Conservation (phyloP, 257 asterid genomes). For the Solanum medicagineum region DNA sequence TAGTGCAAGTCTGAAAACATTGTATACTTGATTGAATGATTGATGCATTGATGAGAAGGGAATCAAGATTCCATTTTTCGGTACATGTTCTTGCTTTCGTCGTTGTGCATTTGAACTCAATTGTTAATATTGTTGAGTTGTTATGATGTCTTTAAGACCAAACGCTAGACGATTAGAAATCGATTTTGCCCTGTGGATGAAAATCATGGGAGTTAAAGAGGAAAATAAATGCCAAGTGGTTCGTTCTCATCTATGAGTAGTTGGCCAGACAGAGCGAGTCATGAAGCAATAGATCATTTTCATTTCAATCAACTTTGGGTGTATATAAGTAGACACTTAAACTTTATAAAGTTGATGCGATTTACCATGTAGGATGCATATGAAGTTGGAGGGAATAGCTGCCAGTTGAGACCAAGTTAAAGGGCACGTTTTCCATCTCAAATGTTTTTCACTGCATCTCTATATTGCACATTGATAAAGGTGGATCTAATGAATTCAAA, state of each 20-base stretch:
- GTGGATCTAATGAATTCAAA: neutral
- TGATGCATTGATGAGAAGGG: neutral
- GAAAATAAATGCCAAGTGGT: neutral
- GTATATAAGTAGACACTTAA: neutral
- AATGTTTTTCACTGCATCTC: neutral
- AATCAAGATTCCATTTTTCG: neutral
- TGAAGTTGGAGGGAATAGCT: too few relatives aligned
- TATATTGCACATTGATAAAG: neutral
- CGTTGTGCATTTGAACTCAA: neutral
- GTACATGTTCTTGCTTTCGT: neutral
- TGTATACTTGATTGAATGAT: neutral
- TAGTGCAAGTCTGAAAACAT: neutral
- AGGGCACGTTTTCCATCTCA: too few relatives aligned
- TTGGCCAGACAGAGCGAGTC: neutral
- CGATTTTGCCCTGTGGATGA: neutral
- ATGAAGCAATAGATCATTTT: neutral
- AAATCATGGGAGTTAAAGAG: neutral
- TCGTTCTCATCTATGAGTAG: neutral
- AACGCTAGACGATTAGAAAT: neutral
- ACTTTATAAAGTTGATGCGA: too few relatives aligned
- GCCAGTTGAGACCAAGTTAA: neutral
- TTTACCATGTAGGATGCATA: neutral
- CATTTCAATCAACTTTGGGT: neutral
- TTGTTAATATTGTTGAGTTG: neutral
- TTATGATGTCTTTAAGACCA: neutral